These are phyloP conservation scores for Acidiella bohemica DNA, from an alignment of 495 filamentous ascomycete species.

Conservation along the genomic window DNA sequence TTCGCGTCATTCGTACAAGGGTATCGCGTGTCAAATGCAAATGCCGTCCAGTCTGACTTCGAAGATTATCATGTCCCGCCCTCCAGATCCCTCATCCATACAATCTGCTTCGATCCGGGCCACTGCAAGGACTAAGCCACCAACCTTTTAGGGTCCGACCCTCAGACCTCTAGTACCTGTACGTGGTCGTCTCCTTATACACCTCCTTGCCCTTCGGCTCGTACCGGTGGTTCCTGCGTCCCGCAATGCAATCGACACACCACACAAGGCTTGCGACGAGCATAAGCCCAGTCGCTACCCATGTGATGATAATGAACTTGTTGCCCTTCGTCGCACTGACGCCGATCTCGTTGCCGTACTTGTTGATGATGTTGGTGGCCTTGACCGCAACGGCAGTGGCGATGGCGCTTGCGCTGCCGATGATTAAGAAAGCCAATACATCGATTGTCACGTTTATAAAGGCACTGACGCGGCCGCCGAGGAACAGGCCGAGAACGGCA, in stretches of 20 bases:
- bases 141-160: too few relatives aligned
- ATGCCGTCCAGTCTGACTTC: too few relatives aligned
- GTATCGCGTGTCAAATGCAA: too few relatives aligned
- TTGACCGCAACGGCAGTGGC: constrained; percentile 47
- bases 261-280: constrained; percentile 32
- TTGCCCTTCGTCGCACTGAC: constrained; percentile 40
- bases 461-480: constrained; percentile 27
- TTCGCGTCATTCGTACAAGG: background rate
- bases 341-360: constrained; percentile 41
- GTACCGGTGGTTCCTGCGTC: background rate
- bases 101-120: too few relatives aligned
- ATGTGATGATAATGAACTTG: constrained; percentile 48
- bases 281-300: constrained; percentile 41
- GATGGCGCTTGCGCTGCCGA: constrained; percentile 50
- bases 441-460: constrained; percentile 35
- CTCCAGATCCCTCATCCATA: too few relatives aligned
- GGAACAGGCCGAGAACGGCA: constrained; percentile 32
- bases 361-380: constrained; percentile 43
- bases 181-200: background rate
- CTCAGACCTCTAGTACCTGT: too few relatives aligned
- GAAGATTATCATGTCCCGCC: too few relatives aligned
- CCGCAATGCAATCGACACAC: constrained; percentile 24
- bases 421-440: constrained; percentile 32
- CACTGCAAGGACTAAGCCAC: too few relatives aligned
- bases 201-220: background rate